Base-by-base conservation (phyloP, 129 eudicot species). In the Tagetes patula region DNA sequence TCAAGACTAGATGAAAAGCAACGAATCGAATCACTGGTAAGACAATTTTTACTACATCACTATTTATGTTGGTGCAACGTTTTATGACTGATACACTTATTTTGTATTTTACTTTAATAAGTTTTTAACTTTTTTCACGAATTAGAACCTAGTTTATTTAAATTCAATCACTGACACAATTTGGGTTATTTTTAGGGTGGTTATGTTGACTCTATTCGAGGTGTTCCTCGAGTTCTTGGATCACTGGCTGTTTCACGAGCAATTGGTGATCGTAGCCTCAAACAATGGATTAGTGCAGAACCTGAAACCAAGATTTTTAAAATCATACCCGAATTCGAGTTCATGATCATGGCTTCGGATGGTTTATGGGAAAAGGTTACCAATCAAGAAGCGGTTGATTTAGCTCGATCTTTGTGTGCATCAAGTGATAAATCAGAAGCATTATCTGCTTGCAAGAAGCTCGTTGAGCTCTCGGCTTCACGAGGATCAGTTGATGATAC, bases 351-450 rank as follows among this genome's bases (percentile, higher is more conserved):
- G 76, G 97, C 99, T 65, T 95, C 99, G 3, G 99, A 95, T 74
- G 99, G 97, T n/a, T 75, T 95, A 68, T 90, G 99, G 99, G 97
- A 95, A 50, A 90, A 88, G 85, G 98, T 95, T 13, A 83, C 87
- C 8, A 95, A 90, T 73, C 99, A 95, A 52, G 99, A 95, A 86
- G 97, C 97, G 2, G 83, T 88, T 31, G 96, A 90, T 67, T 74
- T 88, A 30, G 97, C 82, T 11, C 84, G 87, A 2, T 81, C 96
- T 50, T 69, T 83, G 37, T 83, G 91, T 67, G 30, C 74, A 2
- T 81, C 83, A 45, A 62, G 37, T 1, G 84, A 74, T 70, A 86
- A 77, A 45, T 77, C 79, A 4, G 84, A 83, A 42, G 73, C 82
- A 0, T 65, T 85, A n/a, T 73, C 80, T 0, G 96, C 87, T 12